Base-by-base conservation (phyloP, 2,329 filamentous ascomycete species). In the Cadophora gregata region DNA sequence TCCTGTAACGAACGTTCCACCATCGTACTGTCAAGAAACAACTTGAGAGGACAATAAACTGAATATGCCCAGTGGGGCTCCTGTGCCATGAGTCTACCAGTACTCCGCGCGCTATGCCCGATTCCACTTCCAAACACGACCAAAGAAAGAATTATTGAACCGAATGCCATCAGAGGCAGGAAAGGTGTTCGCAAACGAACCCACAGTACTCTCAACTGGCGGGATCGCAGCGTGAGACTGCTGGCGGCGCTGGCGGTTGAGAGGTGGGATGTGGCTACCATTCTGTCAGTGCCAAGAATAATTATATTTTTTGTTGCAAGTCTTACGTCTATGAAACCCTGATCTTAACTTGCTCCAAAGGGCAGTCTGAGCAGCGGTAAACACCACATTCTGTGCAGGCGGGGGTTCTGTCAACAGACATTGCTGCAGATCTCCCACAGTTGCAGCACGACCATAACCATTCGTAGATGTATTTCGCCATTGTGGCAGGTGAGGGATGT, bases 401-500 rank as follows among this genome's bases (percentile, higher is more conserved):
- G 4, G 24, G 31, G 16, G 60, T 53, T 19, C 14, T 19, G 21
- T 24, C 29, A 1, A 62, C 27, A 45, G n/a, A n/a, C 63, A 65
- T 61, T 24, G 0, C 58, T 8, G 50, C 59, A 8, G 62, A 50
- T 21, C 12, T 14, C 5, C 24, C 5, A 48, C 64, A 66, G 12
- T 66, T 29, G 42, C 59, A 62, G 42, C 64, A 66, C 3, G 3
- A 2, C 64, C 64, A 66, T 9, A 58, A 3, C 25, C 48, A 51
- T 19, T 56, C 48, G 24, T 56, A 62, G 10, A 48, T 36, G 19
- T 59, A 66, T 19, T 45, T n/a, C 10, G 42, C 16, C 42, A n/a
- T 45, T 5, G 42, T 38, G 36, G 36, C 36, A 38, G 36, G 36
- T 38, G 12, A 38, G 9, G 36, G 36, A 3, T 8, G 36, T 38